Evolutionary conservation across 768 basidiomycete species (phyloP).

Genomic region (Daedaleopsis nitida): DNA sequence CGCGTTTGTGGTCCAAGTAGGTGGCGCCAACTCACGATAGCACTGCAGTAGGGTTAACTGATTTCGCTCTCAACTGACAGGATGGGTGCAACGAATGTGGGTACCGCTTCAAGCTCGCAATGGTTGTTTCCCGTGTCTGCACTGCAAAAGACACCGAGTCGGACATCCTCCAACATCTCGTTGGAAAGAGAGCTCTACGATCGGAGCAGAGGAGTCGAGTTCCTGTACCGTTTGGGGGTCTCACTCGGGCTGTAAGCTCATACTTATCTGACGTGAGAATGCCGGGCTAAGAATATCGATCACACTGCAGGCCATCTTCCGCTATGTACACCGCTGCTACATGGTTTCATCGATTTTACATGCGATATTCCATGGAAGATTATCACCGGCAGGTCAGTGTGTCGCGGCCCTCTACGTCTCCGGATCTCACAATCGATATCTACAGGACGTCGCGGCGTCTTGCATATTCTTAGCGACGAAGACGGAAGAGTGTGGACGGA

Average conservation of each 20-base stretch:
- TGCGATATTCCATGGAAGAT: constrained; percentile 83
- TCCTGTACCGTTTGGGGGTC: constrained; percentile 80
- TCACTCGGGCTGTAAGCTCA: constrained; percentile 71
- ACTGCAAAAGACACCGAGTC: constrained; percentile 60
- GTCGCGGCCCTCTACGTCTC: not conserved
- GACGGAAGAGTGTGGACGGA: constrained; percentile 86
- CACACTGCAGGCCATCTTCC: constrained; percentile 60
- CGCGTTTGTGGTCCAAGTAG: not conserved
- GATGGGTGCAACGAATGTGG: constrained; percentile 18
- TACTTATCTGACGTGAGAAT: constrained; percentile 8
- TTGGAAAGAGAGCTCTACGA: constrained; percentile 75
- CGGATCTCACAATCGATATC: not conserved
- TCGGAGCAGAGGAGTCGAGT: constrained; percentile 80
- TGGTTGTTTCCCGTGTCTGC: constrained; percentile 73
- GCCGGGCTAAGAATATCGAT: constrained; percentile 19
- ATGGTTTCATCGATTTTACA: constrained; percentile 91
- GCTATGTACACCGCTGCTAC: constrained; percentile 87
- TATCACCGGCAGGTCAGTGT: constrained; percentile 71
- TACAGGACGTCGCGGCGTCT: constrained; percentile 79
- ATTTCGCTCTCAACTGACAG: not conserved
- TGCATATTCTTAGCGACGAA: constrained; percentile 92
- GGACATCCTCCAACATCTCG: constrained; percentile 43
- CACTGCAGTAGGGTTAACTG: too few relatives aligned
- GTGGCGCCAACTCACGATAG: too few relatives aligned
- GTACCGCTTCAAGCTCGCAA: constrained; percentile 42